These are phyloP conservation scores for Microstegium vimineum DNA, from an alignment of 176 grass and related monocot genomes.

Conservation along the genomic window DNA sequence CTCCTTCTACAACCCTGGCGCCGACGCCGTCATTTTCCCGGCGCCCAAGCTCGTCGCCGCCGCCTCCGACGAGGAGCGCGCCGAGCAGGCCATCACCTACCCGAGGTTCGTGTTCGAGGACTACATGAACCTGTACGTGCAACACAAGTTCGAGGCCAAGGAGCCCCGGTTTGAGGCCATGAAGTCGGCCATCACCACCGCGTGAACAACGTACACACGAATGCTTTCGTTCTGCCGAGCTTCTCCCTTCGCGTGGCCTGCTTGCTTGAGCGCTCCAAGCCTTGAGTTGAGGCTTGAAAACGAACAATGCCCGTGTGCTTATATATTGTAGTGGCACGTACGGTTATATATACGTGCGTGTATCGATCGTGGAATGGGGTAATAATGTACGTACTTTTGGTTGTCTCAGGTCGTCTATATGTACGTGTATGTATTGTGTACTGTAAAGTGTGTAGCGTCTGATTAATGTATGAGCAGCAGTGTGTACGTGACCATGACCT, in stretches of 20 bases:
- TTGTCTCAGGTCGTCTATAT: neutral
- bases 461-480: neutral
- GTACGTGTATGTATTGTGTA: neutral
- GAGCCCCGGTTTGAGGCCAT: conserved; percentile 84
- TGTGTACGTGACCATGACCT: neutral
- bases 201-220: neutral
- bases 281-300: neutral
- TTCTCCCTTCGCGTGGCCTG: neutral
- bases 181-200: conserved; percentile 60
- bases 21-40: conserved; percentile 86
- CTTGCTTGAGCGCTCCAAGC: neutral
- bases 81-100: conserved; percentile 16
- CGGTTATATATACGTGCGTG: neutral
- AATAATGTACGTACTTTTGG: neutral
- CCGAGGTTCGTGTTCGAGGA: conserved; percentile 95
- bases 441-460: neutral
- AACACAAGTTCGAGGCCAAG: conserved; percentile 88
- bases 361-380: neutral
- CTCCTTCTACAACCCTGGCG: conserved; percentile 91
- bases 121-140: conserved; percentile 87
- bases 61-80: neutral
- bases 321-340: neutral
- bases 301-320: too few relatives aligned
- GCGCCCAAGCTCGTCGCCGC: conserved; percentile 41
- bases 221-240: neutral